Evolutionary conservation across 2,329 filamentous ascomycete species (phyloP).

Genomic region (Nemania diffusa): DNA sequence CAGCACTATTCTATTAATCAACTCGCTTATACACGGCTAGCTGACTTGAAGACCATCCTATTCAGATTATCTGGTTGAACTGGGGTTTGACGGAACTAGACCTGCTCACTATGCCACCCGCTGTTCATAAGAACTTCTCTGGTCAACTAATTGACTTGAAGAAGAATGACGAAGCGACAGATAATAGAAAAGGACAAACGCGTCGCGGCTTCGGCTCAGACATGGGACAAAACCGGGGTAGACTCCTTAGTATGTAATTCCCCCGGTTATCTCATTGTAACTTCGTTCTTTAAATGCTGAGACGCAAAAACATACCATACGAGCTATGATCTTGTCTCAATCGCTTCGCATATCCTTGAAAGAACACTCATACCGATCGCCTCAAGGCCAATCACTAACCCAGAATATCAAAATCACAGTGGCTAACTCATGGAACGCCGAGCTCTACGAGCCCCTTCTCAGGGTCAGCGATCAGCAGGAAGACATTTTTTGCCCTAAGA

Average conservation of each 20-base stretch:
- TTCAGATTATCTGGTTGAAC: constrained; percentile 45
- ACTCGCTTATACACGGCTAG: background rate
- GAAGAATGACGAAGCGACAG: constrained; percentile 17
- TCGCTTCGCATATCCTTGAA: background rate
- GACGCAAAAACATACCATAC: background rate
- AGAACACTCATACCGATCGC: background rate
- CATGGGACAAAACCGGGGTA: constrained; percentile 56
- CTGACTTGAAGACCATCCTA: background rate
- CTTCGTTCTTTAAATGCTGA: background rate
- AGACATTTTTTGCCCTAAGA: constrained; percentile 66
- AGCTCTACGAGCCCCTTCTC: constrained; percentile 59
- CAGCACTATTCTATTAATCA: background rate
- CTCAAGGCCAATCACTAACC: background rate
- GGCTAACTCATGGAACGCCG: constrained; percentile 66
- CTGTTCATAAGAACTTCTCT: constrained; percentile 60
- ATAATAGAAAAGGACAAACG: constrained; percentile 29
- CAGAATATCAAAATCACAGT: constrained; percentile 39
- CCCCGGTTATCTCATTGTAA: background rate
- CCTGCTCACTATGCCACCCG: constrained; percentile 60
- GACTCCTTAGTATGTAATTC: constrained; percentile 52
- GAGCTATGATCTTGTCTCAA: background rate
- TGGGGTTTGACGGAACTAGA: constrained; percentile 67
- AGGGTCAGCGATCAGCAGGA: constrained; percentile 49
- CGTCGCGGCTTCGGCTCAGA: constrained; percentile 58
- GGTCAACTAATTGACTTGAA: constrained; percentile 48